These are phyloP conservation scores for Odonthalia washingtoniensis DNA, from an alignment of 31 red algal species.

Conservation along the genomic window DNA sequence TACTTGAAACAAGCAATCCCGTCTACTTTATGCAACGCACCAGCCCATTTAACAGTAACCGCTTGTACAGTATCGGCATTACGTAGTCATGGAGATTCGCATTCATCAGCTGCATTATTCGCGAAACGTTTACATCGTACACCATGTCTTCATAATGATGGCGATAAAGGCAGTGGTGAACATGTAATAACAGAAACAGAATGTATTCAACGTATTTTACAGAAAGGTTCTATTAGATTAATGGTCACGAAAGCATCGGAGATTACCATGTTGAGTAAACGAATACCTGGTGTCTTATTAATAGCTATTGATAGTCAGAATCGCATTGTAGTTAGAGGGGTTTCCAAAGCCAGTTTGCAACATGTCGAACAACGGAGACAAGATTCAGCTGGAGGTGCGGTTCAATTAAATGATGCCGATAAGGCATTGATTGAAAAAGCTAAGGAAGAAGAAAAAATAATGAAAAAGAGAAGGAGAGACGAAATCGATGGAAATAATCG, in stretches of 20 bases:
- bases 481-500: background rate
- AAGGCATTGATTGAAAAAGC: slow-evolving; percentile 50
- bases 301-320: slow-evolving; percentile 60
- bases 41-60: slow-evolving; percentile 61
- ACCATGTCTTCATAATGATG: slow-evolving; percentile 37
- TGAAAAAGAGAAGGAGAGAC: background rate
- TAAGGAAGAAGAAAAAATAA: slow-evolving; percentile 11
- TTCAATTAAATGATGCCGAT: slow-evolving; percentile 23
- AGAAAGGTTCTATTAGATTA: slow-evolving; percentile 18
- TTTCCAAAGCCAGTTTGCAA: slow-evolving; percentile 40
- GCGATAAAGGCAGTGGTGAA: slow-evolving; percentile 11
- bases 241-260: slow-evolving; percentile 53
- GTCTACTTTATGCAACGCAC: slow-evolving; percentile 38
- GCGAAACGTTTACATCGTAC: slow-evolving; percentile 65
- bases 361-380: slow-evolving; percentile 21
- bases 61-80: slow-evolving; percentile 63
- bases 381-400: slow-evolving; percentile 31
- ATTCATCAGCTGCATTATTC: slow-evolving; percentile 53
- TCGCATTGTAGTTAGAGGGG: slow-evolving; percentile 56
- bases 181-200: slow-evolving; percentile 13
- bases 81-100: slow-evolving; percentile 44
- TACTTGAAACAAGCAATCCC: slow-evolving; percentile 74
- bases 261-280: slow-evolving; percentile 23
- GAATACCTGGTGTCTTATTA: slow-evolving; percentile 61
- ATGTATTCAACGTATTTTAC: slow-evolving; percentile 20